phyloP scores from a whole-genome alignment of 345 rosid genomes.

The Camelina sativa region DNA sequence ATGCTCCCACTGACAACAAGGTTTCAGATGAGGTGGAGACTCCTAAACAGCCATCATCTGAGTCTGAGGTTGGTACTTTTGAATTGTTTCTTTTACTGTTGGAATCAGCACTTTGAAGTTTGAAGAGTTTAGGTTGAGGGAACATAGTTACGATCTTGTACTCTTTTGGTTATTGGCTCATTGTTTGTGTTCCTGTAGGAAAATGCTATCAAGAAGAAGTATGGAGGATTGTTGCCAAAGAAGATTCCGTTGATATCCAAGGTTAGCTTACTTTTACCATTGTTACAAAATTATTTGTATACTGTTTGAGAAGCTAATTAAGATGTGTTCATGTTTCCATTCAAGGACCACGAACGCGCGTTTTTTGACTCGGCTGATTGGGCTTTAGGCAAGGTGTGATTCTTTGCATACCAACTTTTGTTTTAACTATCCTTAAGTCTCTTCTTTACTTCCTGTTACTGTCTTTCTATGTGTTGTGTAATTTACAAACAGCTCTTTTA shows the following conservation, averaged over 20 bases:
- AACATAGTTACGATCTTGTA: background rate
- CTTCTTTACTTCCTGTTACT: background rate
- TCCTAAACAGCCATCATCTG: conserved; percentile 48
- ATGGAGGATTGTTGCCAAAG: conserved; percentile 71
- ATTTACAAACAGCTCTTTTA: background rate
- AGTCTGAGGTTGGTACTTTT: conserved; percentile 51
- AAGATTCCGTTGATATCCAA: conserved; percentile 81
- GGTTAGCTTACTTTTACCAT: conserved; percentile 48
- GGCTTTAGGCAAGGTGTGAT: conserved; percentile 85
- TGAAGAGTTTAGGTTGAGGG: background rate
- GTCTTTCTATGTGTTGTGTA: background rate
- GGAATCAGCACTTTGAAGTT: background rate
- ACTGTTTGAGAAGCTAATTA: conserved; percentile 30
- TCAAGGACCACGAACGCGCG: conserved; percentile 83
- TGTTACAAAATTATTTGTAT: too few relatives aligned
- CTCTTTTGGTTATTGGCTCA: background rate
- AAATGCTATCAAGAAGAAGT: conserved; percentile 67
- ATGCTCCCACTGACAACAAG: conserved; percentile 12
- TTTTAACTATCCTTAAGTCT: background rate
- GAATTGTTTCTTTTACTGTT: background rate
- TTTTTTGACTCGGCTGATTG: conserved; percentile 96
- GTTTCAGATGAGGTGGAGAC: conserved; percentile 33
- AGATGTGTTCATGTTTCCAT: conserved; percentile 20
- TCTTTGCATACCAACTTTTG: background rate
- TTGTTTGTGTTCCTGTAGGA: conserved; percentile 50